Evolutionary conservation across 768 basidiomycete species (phyloP).

Genomic region (Albatrellus ellisii): DNA sequence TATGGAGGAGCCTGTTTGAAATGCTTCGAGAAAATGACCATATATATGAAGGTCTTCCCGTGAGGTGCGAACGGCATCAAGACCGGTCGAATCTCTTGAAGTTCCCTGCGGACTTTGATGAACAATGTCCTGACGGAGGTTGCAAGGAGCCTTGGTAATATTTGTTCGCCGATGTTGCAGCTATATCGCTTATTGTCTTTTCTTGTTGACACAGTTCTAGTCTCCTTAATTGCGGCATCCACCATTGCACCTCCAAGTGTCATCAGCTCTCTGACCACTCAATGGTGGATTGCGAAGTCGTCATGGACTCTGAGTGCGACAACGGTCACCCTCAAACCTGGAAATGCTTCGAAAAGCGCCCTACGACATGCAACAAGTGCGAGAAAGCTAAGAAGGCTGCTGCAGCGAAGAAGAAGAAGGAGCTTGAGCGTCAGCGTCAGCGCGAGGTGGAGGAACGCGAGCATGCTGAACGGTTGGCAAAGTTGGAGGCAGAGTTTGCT

Average conservation of each 20-base stretch:
- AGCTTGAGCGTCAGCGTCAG: slow-evolving; percentile 28
- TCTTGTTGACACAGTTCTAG: slow-evolving; percentile 30
- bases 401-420: slow-evolving; percentile 27
- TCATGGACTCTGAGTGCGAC: slow-evolving; percentile 27
- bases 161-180: not conserved
- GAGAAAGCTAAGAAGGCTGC: slow-evolving; percentile 29
- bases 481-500: slow-evolving; percentile 29
- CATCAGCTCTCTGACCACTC: slow-evolving; percentile 43
- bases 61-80: slow-evolving; percentile 44
- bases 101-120: slow-evolving; percentile 34
- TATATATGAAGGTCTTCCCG: slow-evolving; percentile 46
- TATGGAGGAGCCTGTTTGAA: slow-evolving; percentile 39
- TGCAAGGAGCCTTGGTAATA: slow-evolving; percentile 46
- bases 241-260: slow-evolving; percentile 46
- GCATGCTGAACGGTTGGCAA: slow-evolving; percentile 29
- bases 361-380: slow-evolving; percentile 31
- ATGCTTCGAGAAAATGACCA: slow-evolving; percentile 29
- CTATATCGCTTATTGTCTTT: not conserved
- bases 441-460: slow-evolving; percentile 32
- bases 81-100: slow-evolving; percentile 25
- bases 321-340: slow-evolving; percentile 30
- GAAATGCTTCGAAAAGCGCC: slow-evolving; percentile 29
- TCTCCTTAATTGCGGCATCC: slow-evolving; percentile 35
- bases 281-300: slow-evolving; percentile 32
- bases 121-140: slow-evolving; percentile 45